Evolutionary conservation across 208 protist genomes (phyloP).

Genomic region (Strigomonas galati): DNA sequence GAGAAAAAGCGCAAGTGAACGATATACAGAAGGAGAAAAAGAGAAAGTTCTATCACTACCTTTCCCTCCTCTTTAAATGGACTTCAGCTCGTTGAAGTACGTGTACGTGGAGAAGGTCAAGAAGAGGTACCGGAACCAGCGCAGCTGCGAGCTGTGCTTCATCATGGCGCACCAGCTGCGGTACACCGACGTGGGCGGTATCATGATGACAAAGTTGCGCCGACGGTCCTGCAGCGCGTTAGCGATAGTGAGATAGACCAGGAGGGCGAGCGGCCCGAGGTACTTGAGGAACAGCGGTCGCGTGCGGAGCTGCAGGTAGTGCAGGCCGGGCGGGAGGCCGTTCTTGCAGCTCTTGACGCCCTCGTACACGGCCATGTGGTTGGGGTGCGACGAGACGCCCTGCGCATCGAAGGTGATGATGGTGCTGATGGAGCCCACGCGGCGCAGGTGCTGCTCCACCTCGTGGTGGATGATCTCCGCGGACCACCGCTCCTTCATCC

Average conservation of each 20-base stretch:
- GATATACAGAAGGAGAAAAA: too few relatives aligned
- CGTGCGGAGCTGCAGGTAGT: constrained; percentile 62
- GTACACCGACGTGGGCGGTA: constrained; percentile 42
- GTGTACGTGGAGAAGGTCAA: constrained; percentile 95
- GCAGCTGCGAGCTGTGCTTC: constrained; percentile 90
- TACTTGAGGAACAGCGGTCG: constrained; percentile 69
- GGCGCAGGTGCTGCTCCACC: constrained; percentile 58
- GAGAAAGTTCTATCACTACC: too few relatives aligned
- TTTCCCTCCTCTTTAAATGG: neutral
- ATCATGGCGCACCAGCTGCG: constrained; percentile 79
- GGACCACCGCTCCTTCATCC: constrained; percentile 74
- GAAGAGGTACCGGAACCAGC: constrained; percentile 97
- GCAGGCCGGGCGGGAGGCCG: constrained; percentile 69
- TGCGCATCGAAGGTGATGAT: constrained; percentile 95
- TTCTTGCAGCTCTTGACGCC: constrained; percentile 62
- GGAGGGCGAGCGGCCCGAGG: constrained; percentile 33
- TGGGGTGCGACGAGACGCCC: constrained; percentile 94
- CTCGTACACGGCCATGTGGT: constrained; percentile 92
- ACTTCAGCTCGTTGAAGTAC: constrained; percentile 86
- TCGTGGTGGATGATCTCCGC: constrained; percentile 40
- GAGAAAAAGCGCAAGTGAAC: too few relatives aligned
- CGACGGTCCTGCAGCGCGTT: constrained; percentile 16
- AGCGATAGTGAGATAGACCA: constrained; percentile 23
- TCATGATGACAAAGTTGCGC: constrained; percentile 45
- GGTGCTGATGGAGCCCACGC: constrained; percentile 60